Conservation (phyloP, 2,329 filamentous ascomycete genomes). For the Mariannaea sp. region DNA sequence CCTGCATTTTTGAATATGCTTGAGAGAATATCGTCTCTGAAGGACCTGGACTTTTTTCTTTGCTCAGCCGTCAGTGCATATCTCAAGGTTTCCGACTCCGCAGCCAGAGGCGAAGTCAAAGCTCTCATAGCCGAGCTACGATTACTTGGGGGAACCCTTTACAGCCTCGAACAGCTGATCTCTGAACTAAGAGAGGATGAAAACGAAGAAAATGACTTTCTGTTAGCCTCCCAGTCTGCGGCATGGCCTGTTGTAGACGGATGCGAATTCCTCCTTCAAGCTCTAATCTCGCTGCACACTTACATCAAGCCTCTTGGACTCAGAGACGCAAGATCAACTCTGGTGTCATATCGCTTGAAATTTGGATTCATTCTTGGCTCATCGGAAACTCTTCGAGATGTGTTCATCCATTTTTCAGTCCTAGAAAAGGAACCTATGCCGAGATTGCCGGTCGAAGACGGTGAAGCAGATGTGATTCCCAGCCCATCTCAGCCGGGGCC, state of each 20-base stretch:
- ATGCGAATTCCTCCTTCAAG: conserved; percentile 27
- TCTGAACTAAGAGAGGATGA: conserved; percentile 22
- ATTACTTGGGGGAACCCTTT: conserved; percentile 30
- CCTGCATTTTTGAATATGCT: conserved; percentile 13
- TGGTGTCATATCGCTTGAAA: conserved; percentile 31
- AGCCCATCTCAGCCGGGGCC: not conserved
- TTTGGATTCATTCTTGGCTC: conserved; percentile 33
- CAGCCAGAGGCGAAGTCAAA: conserved; percentile 22
- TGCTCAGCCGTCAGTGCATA: conserved; percentile 23
- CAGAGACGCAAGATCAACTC: conserved; percentile 25
- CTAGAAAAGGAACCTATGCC: conserved; percentile 27
- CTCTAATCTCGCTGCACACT: conserved; percentile 20
- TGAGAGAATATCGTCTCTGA: conserved; percentile 24
- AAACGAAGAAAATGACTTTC: not conserved
- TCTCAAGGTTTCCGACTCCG: conserved; percentile 8
- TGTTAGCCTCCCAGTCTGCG: not conserved
- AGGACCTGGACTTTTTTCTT: conserved; percentile 25
- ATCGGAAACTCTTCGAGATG: conserved; percentile 33
- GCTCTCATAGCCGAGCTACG: conserved; percentile 28
- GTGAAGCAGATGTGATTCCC: conserved; percentile 5
- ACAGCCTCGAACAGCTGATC: conserved; percentile 33
- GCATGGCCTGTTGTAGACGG: conserved; percentile 31
- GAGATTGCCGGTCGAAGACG: conserved; percentile 18
- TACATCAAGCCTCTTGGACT: conserved; percentile 28
- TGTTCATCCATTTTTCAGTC: conserved; percentile 29